phyloP scores from a whole-genome alignment of 768 basidiomycete genomes.

The Cyclocybe aegerita region DNA sequence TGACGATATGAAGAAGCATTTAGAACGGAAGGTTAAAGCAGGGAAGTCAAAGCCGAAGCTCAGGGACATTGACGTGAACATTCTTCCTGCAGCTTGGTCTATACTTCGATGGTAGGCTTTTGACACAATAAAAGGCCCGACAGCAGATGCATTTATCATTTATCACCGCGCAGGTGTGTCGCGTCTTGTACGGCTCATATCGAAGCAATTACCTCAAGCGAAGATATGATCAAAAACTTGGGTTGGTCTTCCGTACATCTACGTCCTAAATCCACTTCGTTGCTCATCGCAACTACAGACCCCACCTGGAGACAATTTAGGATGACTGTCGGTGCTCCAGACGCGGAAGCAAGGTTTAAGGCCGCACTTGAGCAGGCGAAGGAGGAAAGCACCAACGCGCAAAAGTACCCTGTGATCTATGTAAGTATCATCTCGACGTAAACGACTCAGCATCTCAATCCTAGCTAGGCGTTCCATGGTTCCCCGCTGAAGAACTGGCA shows the following conservation, averaged over 20 bases:
- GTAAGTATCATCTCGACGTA: conserved; percentile 22
- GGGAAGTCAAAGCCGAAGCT: conserved; percentile 56
- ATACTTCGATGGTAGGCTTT: conserved; percentile 56
- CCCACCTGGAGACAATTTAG: conserved; percentile 60
- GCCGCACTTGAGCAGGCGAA: conserved; percentile 41
- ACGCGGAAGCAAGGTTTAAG: conserved; percentile 67
- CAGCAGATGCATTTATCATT: not conserved
- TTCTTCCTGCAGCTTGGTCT: conserved; percentile 64
- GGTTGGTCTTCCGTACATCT: conserved; percentile 28
- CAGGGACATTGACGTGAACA: conserved; percentile 44
- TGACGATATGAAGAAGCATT: conserved; percentile 57
- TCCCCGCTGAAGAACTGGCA: conserved; percentile 69
- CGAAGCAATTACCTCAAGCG: conserved; percentile 55
- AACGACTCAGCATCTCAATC: not conserved
- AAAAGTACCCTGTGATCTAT: conserved; percentile 45
- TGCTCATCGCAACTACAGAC: conserved; percentile 27
- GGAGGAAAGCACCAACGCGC: conserved; percentile 36
- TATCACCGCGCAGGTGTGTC: conserved; percentile 48
- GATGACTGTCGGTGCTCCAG: conserved; percentile 70
- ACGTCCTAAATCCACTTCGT: not conserved
- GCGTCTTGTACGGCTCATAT: conserved; percentile 73
- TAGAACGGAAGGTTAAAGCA: conserved; percentile 47
- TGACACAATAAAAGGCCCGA: not conserved
- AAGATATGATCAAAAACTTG: conserved; percentile 54
- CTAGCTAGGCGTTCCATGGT: conserved; percentile 63